Evolutionary conservation across 345 rosid species (phyloP).

Genomic region (Aurinia saxatilis): DNA sequence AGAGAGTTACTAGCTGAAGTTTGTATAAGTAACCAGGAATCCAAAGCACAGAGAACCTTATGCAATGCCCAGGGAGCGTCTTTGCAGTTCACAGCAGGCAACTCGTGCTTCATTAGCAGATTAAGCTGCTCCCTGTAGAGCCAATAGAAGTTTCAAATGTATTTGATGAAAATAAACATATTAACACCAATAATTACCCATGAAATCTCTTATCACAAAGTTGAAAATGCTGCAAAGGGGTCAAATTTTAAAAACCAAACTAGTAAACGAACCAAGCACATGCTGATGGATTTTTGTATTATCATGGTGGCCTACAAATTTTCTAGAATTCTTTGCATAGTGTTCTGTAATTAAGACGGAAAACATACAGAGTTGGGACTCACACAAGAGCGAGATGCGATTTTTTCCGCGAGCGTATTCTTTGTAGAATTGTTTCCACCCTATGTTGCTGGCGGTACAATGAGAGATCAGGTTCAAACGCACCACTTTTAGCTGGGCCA

Average conservation of each 20-base stretch:
- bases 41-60: conserved; percentile 59
- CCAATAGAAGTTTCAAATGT: conserved; percentile 46
- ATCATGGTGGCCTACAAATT: neutral
- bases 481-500: conserved; percentile 48
- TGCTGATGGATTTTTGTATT: neutral
- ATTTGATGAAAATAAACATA: conserved; percentile 6
- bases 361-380: conserved; percentile 54
- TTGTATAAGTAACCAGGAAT: conserved; percentile 57
- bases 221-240: neutral
- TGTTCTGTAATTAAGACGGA: conserved; percentile 9
- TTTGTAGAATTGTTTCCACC: conserved; percentile 66
- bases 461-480: conserved; percentile 44
- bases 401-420: conserved; percentile 70
- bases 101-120: conserved; percentile 64
- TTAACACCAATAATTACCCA: conserved; percentile 8
- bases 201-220: neutral
- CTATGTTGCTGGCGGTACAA: conserved; percentile 46
- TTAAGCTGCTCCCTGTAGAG: conserved; percentile 92
- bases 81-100: conserved; percentile 62
- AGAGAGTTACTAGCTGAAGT: conserved; percentile 35
- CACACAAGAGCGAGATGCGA: conserved; percentile 89
- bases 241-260: neutral
- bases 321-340: neutral
- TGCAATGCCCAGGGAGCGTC: conserved; percentile 76
- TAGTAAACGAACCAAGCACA: neutral